phyloP scores from a whole-genome alignment of 805 yeast genomes.

The Candida nemodendra region DNA sequence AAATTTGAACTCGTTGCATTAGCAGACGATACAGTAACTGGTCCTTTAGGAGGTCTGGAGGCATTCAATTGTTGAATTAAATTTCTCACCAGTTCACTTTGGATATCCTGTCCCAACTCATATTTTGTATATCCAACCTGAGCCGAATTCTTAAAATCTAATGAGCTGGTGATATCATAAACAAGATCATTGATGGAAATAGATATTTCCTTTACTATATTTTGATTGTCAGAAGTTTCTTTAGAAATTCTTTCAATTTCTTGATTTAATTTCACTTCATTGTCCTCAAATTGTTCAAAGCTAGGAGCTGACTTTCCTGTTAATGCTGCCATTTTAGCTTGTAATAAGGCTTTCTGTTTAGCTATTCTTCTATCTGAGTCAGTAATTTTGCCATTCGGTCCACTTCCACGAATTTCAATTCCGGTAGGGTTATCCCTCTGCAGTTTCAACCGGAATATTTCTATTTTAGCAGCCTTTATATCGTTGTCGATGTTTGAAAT shows the following conservation, averaged over 20 bases:
- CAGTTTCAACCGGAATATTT: constrained; percentile 54
- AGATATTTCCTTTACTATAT: constrained; percentile 69
- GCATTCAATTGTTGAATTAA: constrained; percentile 58
- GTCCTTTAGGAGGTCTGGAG: constrained; percentile 23
- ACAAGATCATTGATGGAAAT: constrained; percentile 62
- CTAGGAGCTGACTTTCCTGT: constrained; percentile 67
- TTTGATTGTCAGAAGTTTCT: constrained; percentile 56
- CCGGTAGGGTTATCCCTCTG: constrained; percentile 66
- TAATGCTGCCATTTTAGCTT: constrained; percentile 88
- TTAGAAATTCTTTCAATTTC: constrained; percentile 50
- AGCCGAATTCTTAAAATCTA: constrained; percentile 30
- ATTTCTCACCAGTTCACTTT: constrained; percentile 55
- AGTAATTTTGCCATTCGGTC: constrained; percentile 83
- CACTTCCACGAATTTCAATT: constrained; percentile 70
- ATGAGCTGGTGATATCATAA: constrained; percentile 35
- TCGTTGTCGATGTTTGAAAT: constrained; percentile 66
- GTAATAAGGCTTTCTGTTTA: constrained; percentile 71
- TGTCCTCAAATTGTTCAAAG: constrained; percentile 47
- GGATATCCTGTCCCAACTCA: constrained; percentile 80
- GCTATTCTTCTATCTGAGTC: constrained; percentile 81
- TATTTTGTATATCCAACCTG: constrained; percentile 63
- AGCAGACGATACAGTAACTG: constrained; percentile 8
- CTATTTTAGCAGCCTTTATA: constrained; percentile 64
- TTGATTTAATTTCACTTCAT: constrained; percentile 52
- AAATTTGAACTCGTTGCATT: not conserved